A percentile compares a stretch with the other conserved stretches of the same genome.
phyloP scores from a whole-genome alignment of 2,329 filamentous ascomycete genomes.

The Leptodontidium sp. region DNA sequence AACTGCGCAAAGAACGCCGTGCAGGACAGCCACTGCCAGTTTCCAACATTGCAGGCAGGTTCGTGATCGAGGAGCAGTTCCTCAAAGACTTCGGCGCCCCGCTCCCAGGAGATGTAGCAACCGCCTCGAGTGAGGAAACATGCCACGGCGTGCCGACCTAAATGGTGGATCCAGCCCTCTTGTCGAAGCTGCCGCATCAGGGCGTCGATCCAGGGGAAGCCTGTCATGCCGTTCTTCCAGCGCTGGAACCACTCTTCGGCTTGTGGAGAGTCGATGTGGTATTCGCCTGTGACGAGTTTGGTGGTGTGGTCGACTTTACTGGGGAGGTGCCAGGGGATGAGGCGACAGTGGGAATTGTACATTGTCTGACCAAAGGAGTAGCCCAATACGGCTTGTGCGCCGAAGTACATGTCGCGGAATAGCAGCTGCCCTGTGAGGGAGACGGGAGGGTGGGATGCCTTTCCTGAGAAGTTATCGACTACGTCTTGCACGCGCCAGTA shows the following conservation, averaged over 20 bases:
- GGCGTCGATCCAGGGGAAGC: slow-evolving; percentile 83
- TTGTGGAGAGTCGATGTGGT: slow-evolving; percentile 67
- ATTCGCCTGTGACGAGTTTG: slow-evolving; percentile 62
- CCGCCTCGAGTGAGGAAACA: slow-evolving; percentile 83
- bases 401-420: slow-evolving; percentile 87
- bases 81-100: slow-evolving; percentile 80
- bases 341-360: slow-evolving; percentile 72
- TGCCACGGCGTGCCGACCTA: slow-evolving; percentile 79
- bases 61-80: slow-evolving; percentile 81
- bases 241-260: slow-evolving; percentile 73
- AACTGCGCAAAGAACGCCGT: slow-evolving; percentile 79
- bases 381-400: slow-evolving; percentile 74
- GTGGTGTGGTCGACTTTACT: slow-evolving; percentile 57
- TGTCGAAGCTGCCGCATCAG: slow-evolving; percentile 76
- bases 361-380: slow-evolving; percentile 69
- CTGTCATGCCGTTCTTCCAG: slow-evolving; percentile 74
- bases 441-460: slow-evolving; percentile 65
- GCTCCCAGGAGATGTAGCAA: slow-evolving; percentile 82
- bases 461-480: slow-evolving; percentile 61
- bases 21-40: slow-evolving; percentile 82
- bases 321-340: slow-evolving; percentile 81
- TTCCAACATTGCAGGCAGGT: slow-evolving; percentile 75
- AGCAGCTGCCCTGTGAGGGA: slow-evolving; percentile 76
- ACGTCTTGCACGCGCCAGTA: slow-evolving; percentile 76
- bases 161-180: slow-evolving; percentile 83